Conservation (phyloP, 2,329 filamentous ascomycete species). For the Stylonectria norvegica region DNA sequence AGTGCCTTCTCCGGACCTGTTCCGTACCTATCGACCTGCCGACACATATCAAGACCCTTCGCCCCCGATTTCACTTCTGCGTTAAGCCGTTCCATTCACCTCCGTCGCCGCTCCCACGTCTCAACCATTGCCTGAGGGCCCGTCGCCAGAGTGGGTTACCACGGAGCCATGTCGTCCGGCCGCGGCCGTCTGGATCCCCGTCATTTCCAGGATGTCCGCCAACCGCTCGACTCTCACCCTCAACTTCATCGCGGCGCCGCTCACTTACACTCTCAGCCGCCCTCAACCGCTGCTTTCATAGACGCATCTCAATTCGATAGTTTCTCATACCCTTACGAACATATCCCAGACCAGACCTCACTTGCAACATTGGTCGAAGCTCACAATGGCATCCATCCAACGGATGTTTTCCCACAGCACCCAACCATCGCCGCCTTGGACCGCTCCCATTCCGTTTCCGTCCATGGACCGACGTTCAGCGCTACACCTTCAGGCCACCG, state of each 20-base stretch:
- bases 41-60: neutral
- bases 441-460: constrained; percentile 15
- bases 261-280: constrained; percentile 19
- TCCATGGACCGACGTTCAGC: constrained; percentile 24
- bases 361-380: constrained; percentile 37
- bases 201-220: constrained; percentile 30
- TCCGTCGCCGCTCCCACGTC: constrained; percentile 6
- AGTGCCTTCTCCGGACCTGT: too few species aligned
- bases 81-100: too few species aligned
- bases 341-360: constrained; percentile 39
- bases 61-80: too few species aligned
- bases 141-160: constrained; percentile 12
- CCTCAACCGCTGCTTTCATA: constrained; percentile 34
- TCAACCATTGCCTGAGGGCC: constrained; percentile 16
- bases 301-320: constrained; percentile 50
- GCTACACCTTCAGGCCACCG: constrained; percentile 19
- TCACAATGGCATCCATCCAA: constrained; percentile 28
- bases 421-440: constrained; percentile 7
- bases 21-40: neutral
- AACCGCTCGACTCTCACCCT: constrained; percentile 23
- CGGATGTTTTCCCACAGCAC: constrained; percentile 36
- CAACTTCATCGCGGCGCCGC: constrained; percentile 25
- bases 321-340: constrained; percentile 51
- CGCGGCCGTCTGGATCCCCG: constrained; percentile 27
- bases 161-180: constrained; percentile 31